Base-by-base conservation (phyloP, 768 basidiomycete species). In the Leccinum uliginosum region DNA sequence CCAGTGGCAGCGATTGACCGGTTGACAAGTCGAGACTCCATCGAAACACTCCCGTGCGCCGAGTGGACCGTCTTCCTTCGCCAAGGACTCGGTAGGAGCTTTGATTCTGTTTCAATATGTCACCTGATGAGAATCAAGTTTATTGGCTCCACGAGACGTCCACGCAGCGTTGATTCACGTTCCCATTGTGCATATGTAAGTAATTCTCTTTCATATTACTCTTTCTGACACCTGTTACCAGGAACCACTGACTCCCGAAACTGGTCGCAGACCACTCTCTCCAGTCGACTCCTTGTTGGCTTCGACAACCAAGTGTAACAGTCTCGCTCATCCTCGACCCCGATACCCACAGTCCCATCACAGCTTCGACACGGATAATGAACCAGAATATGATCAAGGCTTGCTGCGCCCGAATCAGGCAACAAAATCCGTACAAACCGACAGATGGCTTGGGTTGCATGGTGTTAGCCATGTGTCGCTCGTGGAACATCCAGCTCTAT, bases 361-460 rank as follows among this genome's bases (percentile, higher is more conserved):
- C 38, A 73, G 59, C 61, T 75, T 78, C 54, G 81, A 84, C 35
- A 78, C n/a, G 78, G 84, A 50, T 67, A 71, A 74, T 35, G 75
- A 74, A 38, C 72, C 69, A 21, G 73, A 72, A 62, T 74, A 19
- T 66, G 74, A 57, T 60, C 72, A 24, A 72, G 55, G 50, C 10
- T 27, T 65, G 7, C 29, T 70, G 47, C 61, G 53, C 11, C 15
- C 77, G 57, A 76, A 76, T 61, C 84, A 82, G 23, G 80, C 82
- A 3, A 85, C 84, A 26, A 78, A 82, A 45, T 85, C 80, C 12
- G 79, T 88, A 7, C 91, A 92, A 66, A 91, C 89, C 1, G 87
- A 91, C 45, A 64, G 63, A 26, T 73, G 63, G 52, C 59, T 72
- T 29, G 71, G 67, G 17, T 50, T 65, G 19, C 69, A 71, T 52